Evolutionary conservation across 768 basidiomycete species (phyloP), one percentile per base, ranked within the genome.

Genomic region (Hygrophorus russula): DNA sequence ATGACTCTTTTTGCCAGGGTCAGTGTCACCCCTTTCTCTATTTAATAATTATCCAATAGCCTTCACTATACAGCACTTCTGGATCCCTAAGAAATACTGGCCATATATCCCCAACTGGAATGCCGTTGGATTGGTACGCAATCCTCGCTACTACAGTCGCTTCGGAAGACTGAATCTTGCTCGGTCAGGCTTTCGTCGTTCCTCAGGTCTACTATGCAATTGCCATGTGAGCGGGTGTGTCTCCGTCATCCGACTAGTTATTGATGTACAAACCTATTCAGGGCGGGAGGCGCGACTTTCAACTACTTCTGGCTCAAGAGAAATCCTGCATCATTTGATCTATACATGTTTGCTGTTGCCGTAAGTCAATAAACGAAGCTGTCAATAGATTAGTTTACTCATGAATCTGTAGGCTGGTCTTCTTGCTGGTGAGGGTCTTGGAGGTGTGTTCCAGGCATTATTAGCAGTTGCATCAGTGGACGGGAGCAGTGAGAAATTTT

Each of bases 341-440:
- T 75, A 69, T 76, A 75, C 57, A 74, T 74, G 67, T 78, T 76
- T 51, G 68, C 73, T 24, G 46, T 74, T 49, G 62, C 74, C 39
- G 71, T 70, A 40, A 38, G 61, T 53, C 4, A n/a, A 8, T 12
- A 12, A 29, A 8, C 15, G 2, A 35, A 33, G 9, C 17, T 30
- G 9, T 32, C 28, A 12, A 4, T n/a, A 14, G 8, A 13, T n/a
- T 12, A 12, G 11, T 18, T 29, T 24, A 7, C 24, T 24, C 24
- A 24, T 24, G 24, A 24, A 3, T 15, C 29, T 10, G 4, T 35
- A 58, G 62, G 66, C 70, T 36, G 76, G 76, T 51, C 58, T 74
- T 46, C 60, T 78, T 28, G 73, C 75, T 29, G 76, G 76, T 19
- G 76, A 78, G 49, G 77, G 77, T 58, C 62, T 79, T 28, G 77